These are phyloP conservation scores for Exophiala bonariae DNA, from an alignment of 2,329 filamentous ascomycete genomes.

Conservation along the genomic window DNA sequence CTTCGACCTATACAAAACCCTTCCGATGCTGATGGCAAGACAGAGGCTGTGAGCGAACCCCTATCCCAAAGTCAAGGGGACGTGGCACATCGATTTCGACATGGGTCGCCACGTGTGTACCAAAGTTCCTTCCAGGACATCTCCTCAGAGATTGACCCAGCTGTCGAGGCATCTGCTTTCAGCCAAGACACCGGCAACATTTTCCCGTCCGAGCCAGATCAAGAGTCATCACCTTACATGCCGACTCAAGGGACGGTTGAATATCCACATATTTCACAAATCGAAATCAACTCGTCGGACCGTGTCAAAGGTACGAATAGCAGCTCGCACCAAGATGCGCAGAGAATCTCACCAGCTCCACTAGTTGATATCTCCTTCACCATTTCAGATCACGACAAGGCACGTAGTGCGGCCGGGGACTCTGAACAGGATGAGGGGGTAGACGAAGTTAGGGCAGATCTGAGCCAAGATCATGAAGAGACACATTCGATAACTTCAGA, in stretches of 20 bases:
- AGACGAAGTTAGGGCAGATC: conserved; percentile 2
- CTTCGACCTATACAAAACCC: conserved; percentile 12
- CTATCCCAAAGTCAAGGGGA: neutral
- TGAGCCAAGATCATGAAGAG: neutral
- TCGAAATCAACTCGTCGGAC: conserved; percentile 18
- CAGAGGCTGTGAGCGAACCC: neutral
- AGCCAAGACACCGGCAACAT: neutral
- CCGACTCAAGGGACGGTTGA: conserved; percentile 25
- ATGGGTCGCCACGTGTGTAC: neutral
- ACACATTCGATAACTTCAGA: conserved; percentile 11
- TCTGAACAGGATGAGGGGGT: neutral
- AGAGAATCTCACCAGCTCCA: conserved; percentile 21
- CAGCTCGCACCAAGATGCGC: conserved; percentile 28
- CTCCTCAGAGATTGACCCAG: neutral
- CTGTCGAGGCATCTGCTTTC: neutral
- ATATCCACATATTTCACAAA: conserved; percentile 28
- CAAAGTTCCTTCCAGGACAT: neutral
- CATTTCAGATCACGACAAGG: conserved; percentile 5
- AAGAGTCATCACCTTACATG: conserved; percentile 18
- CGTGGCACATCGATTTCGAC: neutral
- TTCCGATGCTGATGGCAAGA: neutral
- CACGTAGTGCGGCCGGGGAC: neutral
- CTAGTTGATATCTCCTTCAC: conserved; percentile 15
- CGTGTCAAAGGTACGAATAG: conserved; percentile 13
- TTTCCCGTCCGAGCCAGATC: neutral